Conservation (phyloP, 2,329 filamentous ascomycete species). For the Tolypocladium inflatum region DNA sequence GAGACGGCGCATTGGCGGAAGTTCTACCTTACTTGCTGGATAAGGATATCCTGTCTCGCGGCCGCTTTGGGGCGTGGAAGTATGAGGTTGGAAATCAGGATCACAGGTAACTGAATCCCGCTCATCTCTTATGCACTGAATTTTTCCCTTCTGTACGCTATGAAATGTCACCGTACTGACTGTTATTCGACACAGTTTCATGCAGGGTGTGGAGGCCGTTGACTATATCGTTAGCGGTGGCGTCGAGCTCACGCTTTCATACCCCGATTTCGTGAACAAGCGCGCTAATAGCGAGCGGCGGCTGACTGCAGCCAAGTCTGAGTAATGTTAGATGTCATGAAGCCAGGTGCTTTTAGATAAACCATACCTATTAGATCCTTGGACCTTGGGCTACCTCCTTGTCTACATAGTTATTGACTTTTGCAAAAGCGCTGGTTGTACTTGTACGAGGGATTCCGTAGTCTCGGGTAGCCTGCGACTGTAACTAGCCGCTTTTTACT, state of each 20-base stretch:
- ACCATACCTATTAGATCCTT: not conserved
- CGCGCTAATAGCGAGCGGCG: constrained; percentile 48
- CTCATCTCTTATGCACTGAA: not conserved
- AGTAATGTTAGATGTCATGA: not conserved
- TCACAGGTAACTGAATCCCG: constrained; percentile 47
- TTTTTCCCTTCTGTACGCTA: not conserved
- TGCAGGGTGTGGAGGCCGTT: constrained; percentile 89
- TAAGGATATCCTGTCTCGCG: constrained; percentile 87
- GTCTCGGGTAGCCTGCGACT: no score
- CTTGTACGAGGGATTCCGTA: no score
- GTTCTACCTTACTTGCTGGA: constrained; percentile 87
- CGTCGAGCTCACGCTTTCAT: constrained; percentile 88
- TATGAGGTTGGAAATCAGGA: constrained; percentile 98
- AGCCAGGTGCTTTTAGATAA: not conserved
- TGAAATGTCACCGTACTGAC: not conserved
- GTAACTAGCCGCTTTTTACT: no score
- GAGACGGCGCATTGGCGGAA: constrained; percentile 87
- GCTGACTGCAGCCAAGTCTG: constrained; percentile 18
- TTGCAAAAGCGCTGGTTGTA: no score
- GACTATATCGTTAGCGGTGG: constrained; percentile 85
- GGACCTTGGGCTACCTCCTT: not conserved
- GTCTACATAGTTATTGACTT: no score
- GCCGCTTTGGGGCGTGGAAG: constrained; percentile 94
- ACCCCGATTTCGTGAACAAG: constrained; percentile 89
- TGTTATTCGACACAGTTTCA: constrained; percentile 42